Conservation (phyloP, 2,329 filamentous ascomycete species). For the Penicillium occitanis region DNA sequence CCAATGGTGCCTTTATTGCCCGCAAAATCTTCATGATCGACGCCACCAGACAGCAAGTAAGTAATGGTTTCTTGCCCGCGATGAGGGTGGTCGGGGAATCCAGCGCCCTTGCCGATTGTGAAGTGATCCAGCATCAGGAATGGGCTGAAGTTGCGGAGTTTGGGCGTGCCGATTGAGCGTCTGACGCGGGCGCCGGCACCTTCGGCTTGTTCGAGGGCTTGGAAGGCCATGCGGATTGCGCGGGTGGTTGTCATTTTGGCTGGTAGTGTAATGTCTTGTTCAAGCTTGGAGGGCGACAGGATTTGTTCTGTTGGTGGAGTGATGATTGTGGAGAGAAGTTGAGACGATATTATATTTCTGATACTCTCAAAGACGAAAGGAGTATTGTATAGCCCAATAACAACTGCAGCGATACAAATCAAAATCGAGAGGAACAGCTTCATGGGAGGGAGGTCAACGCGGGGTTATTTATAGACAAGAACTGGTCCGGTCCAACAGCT, state of each 20-base stretch:
- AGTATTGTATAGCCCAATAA: constrained; percentile 24
- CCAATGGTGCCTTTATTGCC: constrained; percentile 81
- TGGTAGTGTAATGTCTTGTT: neutral
- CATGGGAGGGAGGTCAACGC: constrained; percentile 31
- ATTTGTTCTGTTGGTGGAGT: neutral
- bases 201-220: constrained; percentile 82
- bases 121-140: constrained; percentile 98
- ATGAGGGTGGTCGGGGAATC: constrained; percentile 84
- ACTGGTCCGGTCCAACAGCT: neutral
- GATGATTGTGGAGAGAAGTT: neutral
- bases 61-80: constrained; percentile 88
- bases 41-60: constrained; percentile 79
- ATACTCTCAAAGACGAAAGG: neutral
- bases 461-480: constrained; percentile 33
- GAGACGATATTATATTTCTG: neutral
- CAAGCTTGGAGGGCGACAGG: constrained; percentile 17
- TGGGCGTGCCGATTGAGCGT: constrained; percentile 79
- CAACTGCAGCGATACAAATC: constrained; percentile 39
- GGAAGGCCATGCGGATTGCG: constrained; percentile 77
- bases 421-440: constrained; percentile 38
- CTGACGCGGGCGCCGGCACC: constrained; percentile 85
- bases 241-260: constrained; percentile 67
- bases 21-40: constrained; percentile 91
- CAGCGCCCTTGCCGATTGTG: constrained; percentile 72
- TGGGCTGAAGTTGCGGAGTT: constrained; percentile 81